These are phyloP conservation scores for Sarcodon aspratus DNA, from an alignment of 768 basidiomycete genomes.

Conservation along the genomic window DNA sequence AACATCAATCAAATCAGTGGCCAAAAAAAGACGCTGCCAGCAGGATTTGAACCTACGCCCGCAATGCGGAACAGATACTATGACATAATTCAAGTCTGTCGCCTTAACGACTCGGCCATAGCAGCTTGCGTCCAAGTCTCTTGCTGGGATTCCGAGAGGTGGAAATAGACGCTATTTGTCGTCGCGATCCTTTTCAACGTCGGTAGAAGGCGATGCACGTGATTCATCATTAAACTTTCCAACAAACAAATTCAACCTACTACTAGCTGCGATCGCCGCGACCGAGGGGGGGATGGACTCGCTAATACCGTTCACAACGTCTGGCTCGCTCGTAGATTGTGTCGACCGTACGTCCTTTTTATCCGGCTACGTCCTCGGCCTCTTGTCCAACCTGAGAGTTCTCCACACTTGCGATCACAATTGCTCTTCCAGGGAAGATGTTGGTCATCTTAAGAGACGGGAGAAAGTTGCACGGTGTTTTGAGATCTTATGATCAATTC, in stretches of 20 bases:
- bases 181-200: no score
- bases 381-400: neutral
- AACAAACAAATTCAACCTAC: no score
- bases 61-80: conserved; percentile 55
- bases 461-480: conserved; percentile 89
- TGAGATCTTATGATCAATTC: conserved; percentile 97
- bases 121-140: conserved; percentile 16
- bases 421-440: conserved; percentile 75
- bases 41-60: conserved; percentile 24
- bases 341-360: conserved; percentile 94
- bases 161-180: no score
- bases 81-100: conserved; percentile 47
- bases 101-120: conserved; percentile 75
- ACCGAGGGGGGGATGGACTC: conserved; percentile 60
- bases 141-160: no score
- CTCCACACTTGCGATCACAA: conserved; percentile 3
- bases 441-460: conserved; percentile 94
- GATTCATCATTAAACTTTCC: no score
- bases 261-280: no score
- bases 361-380: neutral
- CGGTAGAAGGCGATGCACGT: no score
- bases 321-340: conserved; percentile 96
- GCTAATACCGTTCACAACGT: conserved; percentile 96
- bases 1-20: no score
- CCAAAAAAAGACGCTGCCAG: conserved; percentile 8